Conservation (phyloP, 2,329 filamentous ascomycete species). For the Claviceps digitariae region DNA sequence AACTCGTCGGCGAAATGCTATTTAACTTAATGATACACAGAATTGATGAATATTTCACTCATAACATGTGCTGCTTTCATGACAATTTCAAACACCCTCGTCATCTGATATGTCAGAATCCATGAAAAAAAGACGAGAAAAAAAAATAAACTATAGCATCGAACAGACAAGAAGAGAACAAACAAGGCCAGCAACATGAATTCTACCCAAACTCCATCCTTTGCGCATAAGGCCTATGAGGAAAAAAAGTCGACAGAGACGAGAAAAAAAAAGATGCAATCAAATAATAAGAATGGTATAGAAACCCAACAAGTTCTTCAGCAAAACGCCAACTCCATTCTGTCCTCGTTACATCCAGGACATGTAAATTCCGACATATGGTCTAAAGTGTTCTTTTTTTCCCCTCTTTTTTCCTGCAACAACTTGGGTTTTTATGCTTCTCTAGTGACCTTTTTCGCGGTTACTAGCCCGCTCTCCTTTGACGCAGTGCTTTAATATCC, state of each 20-base stretch:
- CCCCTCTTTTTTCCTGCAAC: background rate
- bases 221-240: slow-evolving; percentile 15
- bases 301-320: slow-evolving; percentile 3
- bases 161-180: background rate
- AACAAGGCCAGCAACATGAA: slow-evolving; percentile 5
- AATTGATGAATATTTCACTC: background rate
- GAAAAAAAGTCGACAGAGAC: background rate
- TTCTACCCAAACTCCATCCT: slow-evolving; percentile 13
- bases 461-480: slow-evolving; percentile 42
- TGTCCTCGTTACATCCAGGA: slow-evolving; percentile 3
- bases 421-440: slow-evolving; percentile 8
- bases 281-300: background rate
- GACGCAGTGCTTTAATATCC: slow-evolving; percentile 92
- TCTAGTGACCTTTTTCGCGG: slow-evolving; percentile 29
- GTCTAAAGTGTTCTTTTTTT: slow-evolving; percentile 2
- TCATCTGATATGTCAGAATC: background rate
- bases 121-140: background rate
- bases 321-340: slow-evolving; percentile 6
- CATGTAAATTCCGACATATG: slow-evolving; percentile 1
- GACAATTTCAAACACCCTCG: background rate
- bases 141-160: background rate
- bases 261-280: background rate
- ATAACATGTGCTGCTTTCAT: background rate
- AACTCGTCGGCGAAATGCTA: background rate
- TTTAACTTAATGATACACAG: slow-evolving; percentile 1